Base-by-base conservation (phyloP, 768 basidiomycete species). In the Russula compacta region DNA sequence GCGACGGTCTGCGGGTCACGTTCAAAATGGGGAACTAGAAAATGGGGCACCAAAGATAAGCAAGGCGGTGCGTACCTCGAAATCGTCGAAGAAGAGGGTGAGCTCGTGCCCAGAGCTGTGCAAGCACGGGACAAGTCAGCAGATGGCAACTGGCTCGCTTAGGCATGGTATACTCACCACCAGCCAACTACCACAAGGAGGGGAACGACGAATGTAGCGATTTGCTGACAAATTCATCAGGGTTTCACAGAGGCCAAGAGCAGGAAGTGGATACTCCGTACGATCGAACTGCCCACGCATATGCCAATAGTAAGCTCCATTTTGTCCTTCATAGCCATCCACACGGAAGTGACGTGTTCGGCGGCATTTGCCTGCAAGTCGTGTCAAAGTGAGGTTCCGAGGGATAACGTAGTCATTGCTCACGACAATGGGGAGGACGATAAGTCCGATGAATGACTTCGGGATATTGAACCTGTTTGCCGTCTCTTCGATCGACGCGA, bases 401-500 rank as follows among this genome's bases (percentile, higher is more conserved):
- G 32, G 7, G n/a, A 15, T 8, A 44, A 19, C 7, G 29, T 52
- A 7, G 35, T 8, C 21, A 12, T 10, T 36, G 77, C 84, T 59
- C 70, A 86, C 90, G 47, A 95, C 93, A 53, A 97, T 85, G 3
- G 93, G 92, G 5, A 97, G 75, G 35, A 97, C 76, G 66, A 95
- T 90, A 14, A 94, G 72, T 70, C 90, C 90, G 66, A 93, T 92
- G 75, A 94, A 93, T 0, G 84, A 67, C 72, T 90, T 91, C 0
- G 91, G 89, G 56, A 97, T 88, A 56, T 79, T 71, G 72, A 91
- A 93, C 43, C 87, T 79, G 12, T 82, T 76, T 2, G 93, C 91
- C 29, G 89, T 91, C 70, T 95, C 92, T 71, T 95, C 94, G 64
- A 97, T 95, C 4, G 90, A 92, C 3, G 86, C 88, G 40, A 95